These are phyloP conservation scores for Alternaria arborescens DNA, from an alignment of 2,329 filamentous ascomycete genomes.

Conservation along the genomic window DNA sequence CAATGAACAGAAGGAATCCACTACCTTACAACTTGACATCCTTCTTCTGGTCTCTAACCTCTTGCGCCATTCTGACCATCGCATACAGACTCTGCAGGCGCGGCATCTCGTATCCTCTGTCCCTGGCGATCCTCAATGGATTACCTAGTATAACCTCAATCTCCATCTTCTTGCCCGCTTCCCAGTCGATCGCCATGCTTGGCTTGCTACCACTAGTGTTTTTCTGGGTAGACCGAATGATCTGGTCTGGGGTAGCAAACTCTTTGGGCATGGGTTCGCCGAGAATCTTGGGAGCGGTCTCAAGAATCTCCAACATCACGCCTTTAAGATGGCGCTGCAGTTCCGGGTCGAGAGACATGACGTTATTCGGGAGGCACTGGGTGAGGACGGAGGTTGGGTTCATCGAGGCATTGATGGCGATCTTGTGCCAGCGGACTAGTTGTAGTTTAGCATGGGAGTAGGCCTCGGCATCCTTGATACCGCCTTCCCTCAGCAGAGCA, in stretches of 20 bases:
- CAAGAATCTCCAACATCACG: conserved; percentile 75
- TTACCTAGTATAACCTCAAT: conserved; percentile 77
- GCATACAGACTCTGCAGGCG: conserved; percentile 73
- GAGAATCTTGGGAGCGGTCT: conserved; percentile 69
- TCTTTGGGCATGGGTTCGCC: conserved; percentile 67
- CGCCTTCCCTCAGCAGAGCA: conserved; percentile 66
- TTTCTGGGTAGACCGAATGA: conserved; percentile 68
- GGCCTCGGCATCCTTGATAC: conserved; percentile 70
- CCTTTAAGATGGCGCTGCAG: conserved; percentile 68
- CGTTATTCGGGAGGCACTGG: conserved; percentile 70
- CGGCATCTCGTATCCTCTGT: conserved; percentile 70
- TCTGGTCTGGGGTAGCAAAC: conserved; percentile 69
- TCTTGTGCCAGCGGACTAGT: conserved; percentile 77
- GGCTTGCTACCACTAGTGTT: conserved; percentile 68
- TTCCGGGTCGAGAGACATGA: conserved; percentile 71
- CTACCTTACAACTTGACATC: conserved; percentile 24
- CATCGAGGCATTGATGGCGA: conserved; percentile 79
- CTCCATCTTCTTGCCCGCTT: conserved; percentile 71
- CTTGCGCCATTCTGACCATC: conserved; percentile 69
- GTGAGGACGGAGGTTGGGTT: conserved; percentile 75
- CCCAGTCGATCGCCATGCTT: conserved; percentile 76
- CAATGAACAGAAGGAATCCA: neutral
- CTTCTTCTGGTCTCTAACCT: conserved; percentile 56
- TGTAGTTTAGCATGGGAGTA: conserved; percentile 73
- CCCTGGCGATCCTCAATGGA: conserved; percentile 70